These are phyloP conservation scores for Paramecium pentaurelia DNA, from an alignment of 73 alveolate genomes.

Conservation along the genomic window DNA sequence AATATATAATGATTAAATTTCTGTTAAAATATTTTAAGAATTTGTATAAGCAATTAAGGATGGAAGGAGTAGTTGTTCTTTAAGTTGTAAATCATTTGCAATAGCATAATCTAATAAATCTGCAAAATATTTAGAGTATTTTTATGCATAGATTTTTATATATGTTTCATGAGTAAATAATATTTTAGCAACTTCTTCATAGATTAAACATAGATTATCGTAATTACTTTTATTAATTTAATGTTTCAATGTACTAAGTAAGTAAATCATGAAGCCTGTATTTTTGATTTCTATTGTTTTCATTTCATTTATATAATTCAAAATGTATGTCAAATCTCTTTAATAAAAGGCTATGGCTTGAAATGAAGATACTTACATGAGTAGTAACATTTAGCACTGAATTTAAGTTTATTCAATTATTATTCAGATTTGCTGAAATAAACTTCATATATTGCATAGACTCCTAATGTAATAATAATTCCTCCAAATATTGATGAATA, in stretches of 20 bases:
- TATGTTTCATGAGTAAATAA: background rate
- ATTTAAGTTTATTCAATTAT: background rate
- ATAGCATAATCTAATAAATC: background rate
- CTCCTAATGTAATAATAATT: background rate
- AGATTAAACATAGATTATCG: background rate
- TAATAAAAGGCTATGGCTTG: background rate
- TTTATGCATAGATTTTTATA: background rate
- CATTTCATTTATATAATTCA: background rate
- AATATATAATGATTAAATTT: background rate
- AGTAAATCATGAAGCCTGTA: conserved; percentile 3
- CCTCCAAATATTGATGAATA: conserved; percentile 8
- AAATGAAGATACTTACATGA: background rate
- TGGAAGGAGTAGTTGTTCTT: background rate
- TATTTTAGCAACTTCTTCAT: background rate
- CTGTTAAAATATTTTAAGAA: background rate
- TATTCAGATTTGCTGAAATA: conserved; percentile 19
- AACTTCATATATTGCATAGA: background rate
- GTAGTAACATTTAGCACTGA: conserved; percentile 6
- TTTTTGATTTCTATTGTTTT: background rate
- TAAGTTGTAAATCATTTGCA: background rate
- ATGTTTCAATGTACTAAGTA: background rate
- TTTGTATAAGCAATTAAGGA: background rate
- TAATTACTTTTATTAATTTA: background rate
- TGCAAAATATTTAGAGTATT: background rate
- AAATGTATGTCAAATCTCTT: background rate